Evolutionary conservation across 768 basidiomycete genomes (phyloP).

Genomic region (Lepiota brunneoincarnata): DNA sequence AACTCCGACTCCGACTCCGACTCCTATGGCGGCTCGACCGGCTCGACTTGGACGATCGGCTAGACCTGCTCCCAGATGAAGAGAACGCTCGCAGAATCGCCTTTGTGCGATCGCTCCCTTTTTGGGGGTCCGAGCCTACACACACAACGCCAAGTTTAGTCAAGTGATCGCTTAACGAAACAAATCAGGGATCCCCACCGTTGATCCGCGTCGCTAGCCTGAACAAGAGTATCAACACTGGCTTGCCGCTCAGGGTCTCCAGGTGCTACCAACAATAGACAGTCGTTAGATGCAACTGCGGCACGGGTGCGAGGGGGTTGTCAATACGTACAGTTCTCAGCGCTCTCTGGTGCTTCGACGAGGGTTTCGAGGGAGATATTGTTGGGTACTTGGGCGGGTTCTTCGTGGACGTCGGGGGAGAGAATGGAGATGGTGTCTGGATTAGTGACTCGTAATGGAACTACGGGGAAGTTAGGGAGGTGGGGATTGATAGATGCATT

Average conservation of each 20-base stretch:
- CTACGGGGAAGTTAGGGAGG: constrained; percentile 18
- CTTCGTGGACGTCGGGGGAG: constrained; percentile 28
- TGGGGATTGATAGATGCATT: constrained; percentile 5
- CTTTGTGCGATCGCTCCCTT: constrained; percentile 2
- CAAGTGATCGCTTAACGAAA: constrained; percentile 2
- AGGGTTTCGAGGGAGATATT: constrained; percentile 6
- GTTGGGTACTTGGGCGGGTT: constrained; percentile 12
- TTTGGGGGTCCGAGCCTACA: constrained; percentile 17
- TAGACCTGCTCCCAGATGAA: constrained; percentile 26
- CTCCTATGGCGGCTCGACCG: constrained; percentile 18
- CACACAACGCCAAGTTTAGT: constrained; percentile 1
- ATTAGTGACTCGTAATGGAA: constrained; percentile 36
- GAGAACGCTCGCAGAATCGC: constrained; percentile 24
- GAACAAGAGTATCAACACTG: constrained; percentile 10
- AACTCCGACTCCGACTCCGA: constrained; percentile 5
- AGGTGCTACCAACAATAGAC: not conserved
- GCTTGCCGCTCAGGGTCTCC: constrained; percentile 7
- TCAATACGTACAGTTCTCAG: constrained; percentile 14
- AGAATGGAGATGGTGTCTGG: constrained; percentile 30
- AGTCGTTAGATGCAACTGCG: not conserved
- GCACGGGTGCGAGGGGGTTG: not conserved
- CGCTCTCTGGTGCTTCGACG: constrained; percentile 8
- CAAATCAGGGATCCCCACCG: not conserved
- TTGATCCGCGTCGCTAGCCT: constrained; percentile 11
- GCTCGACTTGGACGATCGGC: constrained; percentile 26